phyloP scores from a whole-genome alignment of 1,139 yeast genomes.

The Trichomonascaceae sp. region DNA sequence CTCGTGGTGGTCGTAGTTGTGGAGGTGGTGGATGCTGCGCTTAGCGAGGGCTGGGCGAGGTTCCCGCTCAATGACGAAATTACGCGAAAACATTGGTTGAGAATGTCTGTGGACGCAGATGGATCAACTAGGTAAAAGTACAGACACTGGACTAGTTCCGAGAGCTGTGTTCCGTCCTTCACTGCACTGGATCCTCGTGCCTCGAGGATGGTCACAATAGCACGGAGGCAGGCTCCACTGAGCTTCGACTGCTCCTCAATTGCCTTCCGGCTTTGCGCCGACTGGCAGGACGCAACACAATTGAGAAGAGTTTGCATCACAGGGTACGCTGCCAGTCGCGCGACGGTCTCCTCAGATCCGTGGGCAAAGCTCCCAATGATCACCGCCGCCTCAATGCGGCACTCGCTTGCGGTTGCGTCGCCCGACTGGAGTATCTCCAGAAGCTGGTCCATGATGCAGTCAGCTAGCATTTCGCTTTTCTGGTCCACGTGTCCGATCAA shows the following conservation, averaged over 20 bases:
- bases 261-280: neutral
- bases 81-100: neutral
- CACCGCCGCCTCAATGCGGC: conserved; percentile 20
- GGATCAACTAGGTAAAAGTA: neutral
- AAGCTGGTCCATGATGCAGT: conserved; percentile 17
- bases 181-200: neutral
- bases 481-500: conserved; percentile 26
- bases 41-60: neutral
- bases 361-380: conserved; percentile 23
- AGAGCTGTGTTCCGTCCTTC: no score
- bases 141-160: neutral
- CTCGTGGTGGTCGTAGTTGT: neutral
- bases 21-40: neutral
- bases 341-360: conserved; percentile 16
- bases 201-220: neutral
- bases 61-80: neutral
- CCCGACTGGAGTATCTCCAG: conserved; percentile 15
- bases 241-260: neutral
- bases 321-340: conserved; percentile 12
- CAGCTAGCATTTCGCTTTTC: conserved; percentile 16
- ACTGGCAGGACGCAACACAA: conserved; percentile 6
- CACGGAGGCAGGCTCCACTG: neutral
- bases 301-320: conserved; percentile 12
- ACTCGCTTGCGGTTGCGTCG: conserved; percentile 8
- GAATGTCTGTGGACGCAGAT: neutral